Base-by-base conservation (phyloP, 192 early-diverging fungal species). In the Podila clonocystis region DNA sequence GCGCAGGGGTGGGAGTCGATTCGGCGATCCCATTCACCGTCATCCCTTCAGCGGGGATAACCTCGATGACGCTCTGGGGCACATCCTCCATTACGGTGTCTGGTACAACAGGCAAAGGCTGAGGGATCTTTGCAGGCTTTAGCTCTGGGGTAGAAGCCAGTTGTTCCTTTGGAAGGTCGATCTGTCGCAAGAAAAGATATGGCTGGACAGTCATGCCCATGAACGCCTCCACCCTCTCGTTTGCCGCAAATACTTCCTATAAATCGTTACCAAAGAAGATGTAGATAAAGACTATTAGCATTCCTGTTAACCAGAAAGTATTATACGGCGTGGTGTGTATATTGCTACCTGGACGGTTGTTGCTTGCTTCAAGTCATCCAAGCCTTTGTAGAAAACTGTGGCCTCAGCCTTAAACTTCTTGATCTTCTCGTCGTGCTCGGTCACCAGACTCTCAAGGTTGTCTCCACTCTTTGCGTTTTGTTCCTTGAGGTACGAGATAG, bases 341-440 rank as follows among this genome's bases (percentile, higher is more conserved):
- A 62, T 31, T 31, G 45, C 13, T 59, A 86, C 85, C 73, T 86
- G 72, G 13, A 82, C 50, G 26, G 73, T 73, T 26, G 74, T 82
- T 0, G 84, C 76, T 50, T 84, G 60, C 38, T 88, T 86, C 31
- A 88, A 38, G 26, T 82, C 68, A 15, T 72, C 68, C 60, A 88
- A 58, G 8, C 61, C 58, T 22, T 68, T 73, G 75, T 83, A 86
- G 13, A 84, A 82, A 3, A 65, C 50, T 3, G 75, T 62, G 26
- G 76, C 65, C 34, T 82, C 71, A 12, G 72, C 73, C 49, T 80
- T 75, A 34, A 87, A 76, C 45, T 31, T 33, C 20, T 80, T 77
- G 8, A 89, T 70, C 55, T 82, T 83, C 62, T 85, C 84, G 3
- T 75, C 66, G 36, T 88, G 85, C n/a, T 73, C 63, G 28, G 33